These are phyloP conservation scores for Actinomortierella ambigua DNA, from an alignment of 371 early-diverging fungal species.

Conservation along the genomic window DNA sequence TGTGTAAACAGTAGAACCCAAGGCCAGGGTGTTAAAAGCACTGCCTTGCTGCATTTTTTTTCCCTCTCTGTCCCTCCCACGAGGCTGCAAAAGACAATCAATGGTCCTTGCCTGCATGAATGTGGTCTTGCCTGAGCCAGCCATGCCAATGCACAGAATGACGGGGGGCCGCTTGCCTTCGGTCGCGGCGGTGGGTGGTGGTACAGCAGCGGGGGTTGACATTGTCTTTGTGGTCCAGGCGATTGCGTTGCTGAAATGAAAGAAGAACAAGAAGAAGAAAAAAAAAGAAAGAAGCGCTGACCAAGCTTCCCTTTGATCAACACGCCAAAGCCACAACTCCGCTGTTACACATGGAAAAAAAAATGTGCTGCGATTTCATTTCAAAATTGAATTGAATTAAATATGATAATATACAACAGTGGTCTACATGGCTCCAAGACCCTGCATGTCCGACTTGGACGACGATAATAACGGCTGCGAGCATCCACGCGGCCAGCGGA, in stretches of 20 bases:
- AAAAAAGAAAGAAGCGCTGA: too few relatives aligned
- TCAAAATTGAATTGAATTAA: too few relatives aligned
- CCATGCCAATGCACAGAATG: conserved; percentile 96
- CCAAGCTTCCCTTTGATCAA: too few relatives aligned
- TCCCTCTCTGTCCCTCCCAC: background rate
- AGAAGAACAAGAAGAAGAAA: too few relatives aligned
- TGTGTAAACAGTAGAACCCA: background rate
- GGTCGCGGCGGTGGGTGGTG: conserved; percentile 12
- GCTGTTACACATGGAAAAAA: too few relatives aligned
- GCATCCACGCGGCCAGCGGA: conserved; percentile 67
- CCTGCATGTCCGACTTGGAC: conserved; percentile 22
- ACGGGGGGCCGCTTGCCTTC: conserved; percentile 70
- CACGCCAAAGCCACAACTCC: too few relatives aligned
- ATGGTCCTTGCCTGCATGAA: conserved; percentile 87
- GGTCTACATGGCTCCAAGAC: conserved; percentile 35
- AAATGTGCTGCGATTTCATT: too few relatives aligned
- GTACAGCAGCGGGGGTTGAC: conserved; percentile 4
- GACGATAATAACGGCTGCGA: conserved; percentile 33
- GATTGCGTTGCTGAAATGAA: too few relatives aligned
- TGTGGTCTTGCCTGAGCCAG: conserved; percentile 98
- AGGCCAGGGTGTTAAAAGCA: background rate
- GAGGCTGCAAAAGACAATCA: background rate
- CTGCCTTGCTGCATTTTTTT: background rate
- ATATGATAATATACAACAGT: too few relatives aligned
- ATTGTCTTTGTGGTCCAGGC: conserved; percentile 4